Evolutionary conservation across 352 stramenopile genomes (phyloP).

Genomic region (Globisporangium canariense): DNA sequence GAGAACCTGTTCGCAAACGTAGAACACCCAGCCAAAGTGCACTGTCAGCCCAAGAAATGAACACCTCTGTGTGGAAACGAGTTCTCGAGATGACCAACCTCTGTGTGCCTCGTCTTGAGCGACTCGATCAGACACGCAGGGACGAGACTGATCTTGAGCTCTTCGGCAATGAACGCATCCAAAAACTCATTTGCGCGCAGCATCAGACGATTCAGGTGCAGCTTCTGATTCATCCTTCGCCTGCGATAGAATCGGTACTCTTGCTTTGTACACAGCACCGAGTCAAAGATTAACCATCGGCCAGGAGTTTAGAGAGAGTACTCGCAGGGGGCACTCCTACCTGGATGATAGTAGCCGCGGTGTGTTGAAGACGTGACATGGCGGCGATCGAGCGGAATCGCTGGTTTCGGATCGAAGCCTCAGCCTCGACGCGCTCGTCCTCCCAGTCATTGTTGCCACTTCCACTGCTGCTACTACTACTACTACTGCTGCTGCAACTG

Average conservation of each 20-base stretch:
- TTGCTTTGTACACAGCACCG: conserved; percentile 22
- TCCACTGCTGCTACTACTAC: conserved; percentile 12
- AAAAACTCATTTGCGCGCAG: conserved; percentile 25
- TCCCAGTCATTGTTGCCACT: not conserved
- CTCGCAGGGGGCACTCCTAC: conserved; percentile 12
- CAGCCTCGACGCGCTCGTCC: conserved; percentile 2
- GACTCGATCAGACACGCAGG: conserved; percentile 40
- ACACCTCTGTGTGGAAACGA: not conserved
- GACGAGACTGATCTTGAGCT: conserved; percentile 26
- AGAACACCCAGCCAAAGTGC: conserved; percentile 1
- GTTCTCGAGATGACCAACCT: conserved; percentile 21
- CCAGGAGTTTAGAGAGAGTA: no score
- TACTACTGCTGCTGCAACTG: conserved; percentile 9
- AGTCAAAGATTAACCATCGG: not conserved
- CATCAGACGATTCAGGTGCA: conserved; percentile 19
- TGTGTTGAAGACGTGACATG: conserved; percentile 44
- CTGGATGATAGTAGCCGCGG: conserved; percentile 41
- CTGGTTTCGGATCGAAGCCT: conserved; percentile 27
- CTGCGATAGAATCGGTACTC: conserved; percentile 43
- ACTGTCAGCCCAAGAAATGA: not conserved
- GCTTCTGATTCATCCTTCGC: conserved; percentile 20
- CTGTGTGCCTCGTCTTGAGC: conserved; percentile 23
- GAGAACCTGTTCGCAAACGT: conserved; percentile 15
- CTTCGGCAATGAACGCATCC: conserved; percentile 28
- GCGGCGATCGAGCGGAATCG: conserved; percentile 41